Evolutionary conservation across 1,284 basidiomycete species (phyloP), one percentile per base, ranked within the genome.

Genomic region (Naganishia albida): DNA sequence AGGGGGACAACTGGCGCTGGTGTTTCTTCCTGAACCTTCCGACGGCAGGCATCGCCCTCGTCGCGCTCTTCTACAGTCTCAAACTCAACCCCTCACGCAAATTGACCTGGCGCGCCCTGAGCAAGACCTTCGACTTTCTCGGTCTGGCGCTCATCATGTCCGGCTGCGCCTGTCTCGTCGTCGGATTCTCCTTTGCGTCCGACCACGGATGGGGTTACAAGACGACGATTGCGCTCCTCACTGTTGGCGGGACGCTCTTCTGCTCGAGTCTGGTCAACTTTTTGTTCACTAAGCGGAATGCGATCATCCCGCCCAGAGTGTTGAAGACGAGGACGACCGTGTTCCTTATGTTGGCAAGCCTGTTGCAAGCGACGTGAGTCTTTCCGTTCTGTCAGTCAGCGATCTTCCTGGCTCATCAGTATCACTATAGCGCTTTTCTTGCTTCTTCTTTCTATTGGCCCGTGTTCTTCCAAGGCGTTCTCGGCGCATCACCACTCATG

Each of bases 61-160:
- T 77, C 3, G 88, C 90, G 73, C 85, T 89, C 75, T 90, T 88
- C 80, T 84, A 96, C 51, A 88, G 93, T 70, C 82, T 96, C 42
- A 91, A 93, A 20, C 59, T 66, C 28, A 60, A 60, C n/a, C 52
- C 59, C 40, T 40, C 52, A 6, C 60, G 62, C 20, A 56, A 62
- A 39, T 48, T 44, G n/a, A 59, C 64, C 0, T 70, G 66, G 67
- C 62, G 63, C 1, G 67, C 75, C 40, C 67, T 78, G 30, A 52
- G 55, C 25, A n/a, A 51, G 16, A 74, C 75, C 0, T 80, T 80
- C 46, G 78, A 80, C 63, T 80, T 77, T 53, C 2, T 73, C 8
- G 78, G 77, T 28, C 66, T 76, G 56, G 62, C 83, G 38, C 81
- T 91, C 39, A 82, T 96, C 63, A 85, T 94, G 60, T 79, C 78